Evolutionary conservation across 768 basidiomycete species (phyloP).

Genomic region (Epithele typhae): DNA sequence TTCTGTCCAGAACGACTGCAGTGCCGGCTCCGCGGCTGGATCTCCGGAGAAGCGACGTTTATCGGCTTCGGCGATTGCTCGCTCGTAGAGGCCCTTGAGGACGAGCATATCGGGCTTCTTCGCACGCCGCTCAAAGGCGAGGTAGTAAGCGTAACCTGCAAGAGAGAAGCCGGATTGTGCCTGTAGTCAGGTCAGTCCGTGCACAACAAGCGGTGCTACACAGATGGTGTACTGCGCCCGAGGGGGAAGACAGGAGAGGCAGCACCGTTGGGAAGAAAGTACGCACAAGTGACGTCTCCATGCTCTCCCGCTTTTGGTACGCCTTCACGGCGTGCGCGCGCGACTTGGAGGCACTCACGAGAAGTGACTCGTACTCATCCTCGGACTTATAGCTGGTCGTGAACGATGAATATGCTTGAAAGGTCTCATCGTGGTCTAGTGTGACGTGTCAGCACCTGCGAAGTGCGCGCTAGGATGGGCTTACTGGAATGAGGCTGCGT

Average conservation of each 20-base stretch:
- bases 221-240: too few relatives aligned
- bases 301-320: conserved; percentile 58
- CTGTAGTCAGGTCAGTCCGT: conserved; percentile 19
- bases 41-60: conserved; percentile 52
- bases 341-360: conserved; percentile 75
- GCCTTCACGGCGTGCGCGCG: conserved; percentile 56
- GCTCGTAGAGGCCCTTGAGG: conserved; percentile 60
- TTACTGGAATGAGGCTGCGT: conserved; percentile 73
- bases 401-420: conserved; percentile 84
- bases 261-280: neutral
- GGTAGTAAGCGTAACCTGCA: conserved; percentile 59
- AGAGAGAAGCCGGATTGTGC: conserved; percentile 36
- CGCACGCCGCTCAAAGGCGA: conserved; percentile 56
- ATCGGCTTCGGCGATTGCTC: conserved; percentile 71
- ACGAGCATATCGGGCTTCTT: conserved; percentile 57
- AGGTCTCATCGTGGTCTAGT: conserved; percentile 77
- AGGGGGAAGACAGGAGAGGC: neutral
- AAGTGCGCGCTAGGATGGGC: too few relatives aligned
- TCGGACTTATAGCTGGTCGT: conserved; percentile 74
- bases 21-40: conserved; percentile 48
- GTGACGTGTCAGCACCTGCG: neutral
- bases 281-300: conserved; percentile 59
- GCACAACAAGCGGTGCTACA: neutral
- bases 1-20: conserved; percentile 68
- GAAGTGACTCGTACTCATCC: conserved; percentile 69